Base-by-base conservation (phyloP, 2,329 filamentous ascomycete genomes). In the Dactylellina haptotyla region DNA sequence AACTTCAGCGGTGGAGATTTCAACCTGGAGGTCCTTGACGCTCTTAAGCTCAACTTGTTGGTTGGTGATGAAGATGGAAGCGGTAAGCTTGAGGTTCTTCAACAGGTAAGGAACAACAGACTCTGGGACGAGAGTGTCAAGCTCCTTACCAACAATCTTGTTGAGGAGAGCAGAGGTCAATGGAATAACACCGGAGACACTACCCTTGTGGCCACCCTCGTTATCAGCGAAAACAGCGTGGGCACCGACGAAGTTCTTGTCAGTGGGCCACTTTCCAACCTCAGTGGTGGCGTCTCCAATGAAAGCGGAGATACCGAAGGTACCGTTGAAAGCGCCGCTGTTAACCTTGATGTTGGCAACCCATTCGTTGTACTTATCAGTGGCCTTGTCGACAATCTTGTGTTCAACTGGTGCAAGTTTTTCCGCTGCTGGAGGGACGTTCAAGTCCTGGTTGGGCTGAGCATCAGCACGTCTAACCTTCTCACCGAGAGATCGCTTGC, bases 221-320 rank as follows among this genome's bases (percentile, higher is more conserved):
- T 9, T 9, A 10, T 46, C 41, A 46, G 80, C 80, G 32, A 83
- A 80, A 9, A 80, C 78, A 1, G 79, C 77, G 32, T 82, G 79
- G 37, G 81, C 80, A 20, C 82, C 82, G 18, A 83, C 79, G 26
- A 82, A 81, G 56, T 82, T 82, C n/a, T 78, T 76, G 61, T 82
- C 81, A 0, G 79, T 80, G 3, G 79, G 76, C 80, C 82, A 80
- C 23, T 74, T 76, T 5, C 51, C 41, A 2, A 79, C 75, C n/a
- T 79, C 76, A 1, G 67, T 43, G 41, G 76, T 63, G 14, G 51
- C 80, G 8, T 78, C 77, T 2, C 81, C 81, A 3, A 82, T 76
- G 76, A 82, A 81, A 43, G 81, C 64, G 65, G 80, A 77, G 8
- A 82, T 78, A 25, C 77, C 77, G 77, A 80, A 82, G 1, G 79